These are phyloP conservation scores for Secale cereale DNA, from an alignment of 176 grass and related monocot genomes.

Conservation along the genomic window DNA sequence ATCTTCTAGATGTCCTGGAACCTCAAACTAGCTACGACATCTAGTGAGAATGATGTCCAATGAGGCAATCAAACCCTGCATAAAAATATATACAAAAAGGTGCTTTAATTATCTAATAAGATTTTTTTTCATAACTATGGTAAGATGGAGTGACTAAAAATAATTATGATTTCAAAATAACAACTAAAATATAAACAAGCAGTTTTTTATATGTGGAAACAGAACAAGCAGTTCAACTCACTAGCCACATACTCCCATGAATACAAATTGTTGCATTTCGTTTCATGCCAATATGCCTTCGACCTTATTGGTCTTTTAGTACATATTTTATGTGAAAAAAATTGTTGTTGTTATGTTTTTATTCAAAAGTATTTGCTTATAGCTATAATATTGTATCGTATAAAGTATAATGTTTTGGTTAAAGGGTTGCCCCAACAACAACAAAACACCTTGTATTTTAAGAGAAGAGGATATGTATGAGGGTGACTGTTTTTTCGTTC, in stretches of 20 bases:
- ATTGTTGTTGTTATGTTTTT: too few species aligned
- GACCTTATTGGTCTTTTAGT: not conserved
- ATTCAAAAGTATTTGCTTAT: not conserved
- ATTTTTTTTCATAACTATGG: not conserved
- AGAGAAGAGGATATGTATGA: not conserved
- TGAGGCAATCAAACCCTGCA: not conserved
- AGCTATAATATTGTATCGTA: not conserved
- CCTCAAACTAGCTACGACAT: not conserved
- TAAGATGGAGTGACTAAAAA: not conserved
- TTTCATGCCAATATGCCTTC: not conserved
- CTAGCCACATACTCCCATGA: not conserved
- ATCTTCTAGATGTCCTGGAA: not conserved
- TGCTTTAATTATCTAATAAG: not conserved
- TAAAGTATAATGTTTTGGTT: too few species aligned
- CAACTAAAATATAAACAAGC: not conserved
- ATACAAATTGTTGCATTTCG: not conserved
- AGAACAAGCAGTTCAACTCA: not conserved
- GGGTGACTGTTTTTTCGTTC: not conserved
- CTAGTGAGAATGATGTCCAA: not conserved
- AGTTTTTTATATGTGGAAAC: too few species aligned
- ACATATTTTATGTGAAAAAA: too few species aligned
- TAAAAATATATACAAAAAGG: not conserved
- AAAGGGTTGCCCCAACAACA: not conserved
- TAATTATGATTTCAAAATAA: not conserved
- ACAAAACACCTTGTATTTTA: not conserved